A percentile compares a stretch with the other conserved stretches of the same genome.
These are phyloP conservation scores for Solanum chacoense DNA, from an alignment of 305 asterid genomes.

Conservation along the genomic window DNA sequence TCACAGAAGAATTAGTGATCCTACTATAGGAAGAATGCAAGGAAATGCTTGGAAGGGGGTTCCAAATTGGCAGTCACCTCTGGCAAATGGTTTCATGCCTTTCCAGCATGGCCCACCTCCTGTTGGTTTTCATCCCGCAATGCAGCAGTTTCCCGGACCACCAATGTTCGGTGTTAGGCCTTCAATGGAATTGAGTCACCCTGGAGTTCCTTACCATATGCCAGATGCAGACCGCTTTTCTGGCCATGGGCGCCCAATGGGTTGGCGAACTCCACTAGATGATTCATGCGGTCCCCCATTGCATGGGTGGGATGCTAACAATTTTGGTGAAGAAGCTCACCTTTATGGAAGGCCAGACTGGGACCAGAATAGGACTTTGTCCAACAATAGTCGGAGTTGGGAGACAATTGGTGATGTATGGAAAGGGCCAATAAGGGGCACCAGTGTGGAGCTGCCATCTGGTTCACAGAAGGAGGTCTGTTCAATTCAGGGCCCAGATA, in stretches of 20 bases:
- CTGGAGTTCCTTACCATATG: conserved; percentile 57
- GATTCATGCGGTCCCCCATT: conserved; percentile 51
- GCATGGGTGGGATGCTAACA: conserved; percentile 72
- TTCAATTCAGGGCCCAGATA: conserved; percentile 36
- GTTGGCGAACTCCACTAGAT: conserved; percentile 69
- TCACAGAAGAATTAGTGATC: conserved; percentile 65
- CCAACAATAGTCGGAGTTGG: conserved; percentile 44
- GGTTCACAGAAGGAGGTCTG: conserved; percentile 46
- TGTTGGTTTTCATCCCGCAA: conserved; percentile 61
- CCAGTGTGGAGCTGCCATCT: conserved; percentile 44
- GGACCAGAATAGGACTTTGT: conserved; percentile 34
- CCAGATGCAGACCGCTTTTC: conserved; percentile 70
- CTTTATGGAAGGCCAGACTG: conserved; percentile 75
- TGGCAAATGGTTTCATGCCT: conserved; percentile 84
- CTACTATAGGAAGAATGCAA: conserved; percentile 64
- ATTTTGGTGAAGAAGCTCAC: conserved; percentile 65
- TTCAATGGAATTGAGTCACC: conserved; percentile 67
- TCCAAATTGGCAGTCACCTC: conserved; percentile 86
- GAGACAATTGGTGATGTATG: conserved; percentile 49
- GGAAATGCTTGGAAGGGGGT: conserved; percentile 85
- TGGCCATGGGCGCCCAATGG: conserved; percentile 71
- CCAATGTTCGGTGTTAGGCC: conserved; percentile 74
- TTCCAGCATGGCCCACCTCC: conserved; percentile 81
- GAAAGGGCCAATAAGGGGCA: conserved; percentile 52
- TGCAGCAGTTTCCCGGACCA: conserved; percentile 77